A percentile compares a stretch with the other conserved stretches of the same genome.
Evolutionary conservation across 768 basidiomycete genomes (phyloP).

Genomic region (Trametes sanguinea): DNA sequence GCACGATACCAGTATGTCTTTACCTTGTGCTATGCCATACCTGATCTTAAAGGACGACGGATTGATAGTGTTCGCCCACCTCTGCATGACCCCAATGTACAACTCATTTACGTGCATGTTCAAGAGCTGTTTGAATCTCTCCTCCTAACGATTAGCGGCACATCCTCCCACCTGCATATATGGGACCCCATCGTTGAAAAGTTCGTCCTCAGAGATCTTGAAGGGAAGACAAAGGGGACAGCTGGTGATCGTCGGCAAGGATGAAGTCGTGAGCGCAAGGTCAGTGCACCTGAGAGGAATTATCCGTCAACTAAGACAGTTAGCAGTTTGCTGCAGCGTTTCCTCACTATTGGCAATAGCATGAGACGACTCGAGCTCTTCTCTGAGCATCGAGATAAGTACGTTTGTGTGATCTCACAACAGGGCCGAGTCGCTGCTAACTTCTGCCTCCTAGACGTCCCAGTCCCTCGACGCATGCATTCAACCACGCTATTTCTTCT

Average conservation of each 20-base stretch:
- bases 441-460: neutral
- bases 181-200: conserved; percentile 61
- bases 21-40: no score
- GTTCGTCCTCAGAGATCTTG: conserved; percentile 52
- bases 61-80: conserved; percentile 50
- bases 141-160: conserved; percentile 59
- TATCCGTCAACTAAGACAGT: neutral
- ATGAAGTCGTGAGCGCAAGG: conserved; percentile 60
- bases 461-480: conserved; percentile 55
- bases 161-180: conserved; percentile 62
- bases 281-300: conserved; percentile 27
- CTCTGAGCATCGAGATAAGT: conserved; percentile 55
- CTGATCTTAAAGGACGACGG: neutral
- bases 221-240: conserved; percentile 36
- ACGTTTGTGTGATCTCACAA: conserved; percentile 4
- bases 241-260: conserved; percentile 58
- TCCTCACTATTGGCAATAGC: conserved; percentile 67
- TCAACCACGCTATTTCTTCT: conserved; percentile 63
- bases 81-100: conserved; percentile 40
- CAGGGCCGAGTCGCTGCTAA: neutral
- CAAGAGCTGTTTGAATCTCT: conserved; percentile 54
- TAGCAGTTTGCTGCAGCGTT: conserved; percentile 57
- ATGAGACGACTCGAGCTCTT: conserved; percentile 67
- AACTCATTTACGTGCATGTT: conserved; percentile 47
- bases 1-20: conserved; percentile 60